Evolutionary conservation across 805 yeast species (phyloP).

Genomic region (Candida nemodendra): DNA sequence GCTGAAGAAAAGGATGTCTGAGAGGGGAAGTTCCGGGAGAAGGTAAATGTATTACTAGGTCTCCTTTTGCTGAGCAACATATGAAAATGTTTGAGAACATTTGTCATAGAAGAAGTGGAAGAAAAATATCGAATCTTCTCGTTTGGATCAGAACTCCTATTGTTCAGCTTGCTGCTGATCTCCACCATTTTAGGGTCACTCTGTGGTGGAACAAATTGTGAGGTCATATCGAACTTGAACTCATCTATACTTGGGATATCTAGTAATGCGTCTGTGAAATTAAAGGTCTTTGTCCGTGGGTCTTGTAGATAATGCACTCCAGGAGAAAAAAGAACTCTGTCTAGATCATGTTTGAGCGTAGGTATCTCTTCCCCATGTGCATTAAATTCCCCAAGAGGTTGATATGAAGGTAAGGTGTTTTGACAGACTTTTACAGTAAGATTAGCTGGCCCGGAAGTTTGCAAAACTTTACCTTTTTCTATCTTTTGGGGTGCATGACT

Average conservation of each 20-base stretch:
- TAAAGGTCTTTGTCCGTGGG: slow-evolving; percentile 69
- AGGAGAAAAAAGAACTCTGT: slow-evolving; percentile 75
- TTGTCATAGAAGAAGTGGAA: slow-evolving; percentile 88
- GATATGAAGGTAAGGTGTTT: no score
- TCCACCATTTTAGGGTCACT: slow-evolving; percentile 54
- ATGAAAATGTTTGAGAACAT: slow-evolving; percentile 72
- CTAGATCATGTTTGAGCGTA: slow-evolving; percentile 59
- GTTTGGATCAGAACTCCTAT: neutral
- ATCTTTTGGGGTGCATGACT: no score
- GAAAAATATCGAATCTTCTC: slow-evolving; percentile 50
- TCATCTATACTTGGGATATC: slow-evolving; percentile 61
- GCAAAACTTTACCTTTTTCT: no score
- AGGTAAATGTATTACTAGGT: slow-evolving; percentile 45
- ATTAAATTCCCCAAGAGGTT: no score
- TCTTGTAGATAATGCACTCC: slow-evolving; percentile 77
- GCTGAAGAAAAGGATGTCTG: slow-evolving; percentile 38
- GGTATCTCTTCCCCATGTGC: no score
- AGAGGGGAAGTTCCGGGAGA: slow-evolving; percentile 45
- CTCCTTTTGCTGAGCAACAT: slow-evolving; percentile 61
- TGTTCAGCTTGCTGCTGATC: slow-evolving; percentile 40
- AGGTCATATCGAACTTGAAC: slow-evolving; percentile 58
- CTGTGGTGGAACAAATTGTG: slow-evolving; percentile 62
- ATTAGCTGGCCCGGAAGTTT: no score
- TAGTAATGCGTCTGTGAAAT: slow-evolving; percentile 61
- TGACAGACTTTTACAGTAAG: no score